Evolutionary conservation across 2,329 filamentous ascomycete genomes (phyloP).

Genomic region (Zasmidium cellare): DNA sequence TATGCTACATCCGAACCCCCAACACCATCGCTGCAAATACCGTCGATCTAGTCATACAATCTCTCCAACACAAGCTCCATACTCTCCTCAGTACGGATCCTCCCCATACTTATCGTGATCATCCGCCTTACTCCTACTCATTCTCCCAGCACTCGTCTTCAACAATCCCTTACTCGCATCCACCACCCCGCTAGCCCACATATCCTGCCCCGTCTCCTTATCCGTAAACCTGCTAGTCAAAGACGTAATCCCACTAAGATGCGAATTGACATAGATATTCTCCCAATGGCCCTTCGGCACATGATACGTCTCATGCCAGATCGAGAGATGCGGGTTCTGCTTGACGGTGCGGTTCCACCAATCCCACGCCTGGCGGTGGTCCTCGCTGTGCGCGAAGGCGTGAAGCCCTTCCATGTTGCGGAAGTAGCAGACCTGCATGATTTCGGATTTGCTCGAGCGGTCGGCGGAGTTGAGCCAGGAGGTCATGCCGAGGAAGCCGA

Average conservation of each 20-base stretch:
- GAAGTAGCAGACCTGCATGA: conserved; percentile 54
- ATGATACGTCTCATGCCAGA: conserved; percentile 58
- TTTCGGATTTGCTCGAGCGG: conserved; percentile 42
- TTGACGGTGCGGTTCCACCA: conserved; percentile 46
- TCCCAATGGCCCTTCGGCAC: conserved; percentile 50
- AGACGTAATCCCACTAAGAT: conserved; percentile 36
- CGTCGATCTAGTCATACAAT: no score
- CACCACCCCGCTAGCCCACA: conserved; percentile 34
- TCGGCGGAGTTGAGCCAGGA: conserved; percentile 42
- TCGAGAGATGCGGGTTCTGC: conserved; percentile 44
- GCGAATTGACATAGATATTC: conserved; percentile 50
- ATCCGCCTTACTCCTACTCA: conserved; percentile 29
- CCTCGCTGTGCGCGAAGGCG: conserved; percentile 51
- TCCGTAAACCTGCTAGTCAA: conserved; percentile 24
- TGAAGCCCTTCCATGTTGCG: conserved; percentile 50
- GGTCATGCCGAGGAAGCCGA: conserved; percentile 50
- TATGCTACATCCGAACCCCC: not conserved
- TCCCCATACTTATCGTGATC: conserved; percentile 24
- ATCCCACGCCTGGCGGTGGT: conserved; percentile 53
- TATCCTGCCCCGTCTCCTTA: conserved; percentile 23
- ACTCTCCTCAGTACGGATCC: not conserved
- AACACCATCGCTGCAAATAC: not conserved
- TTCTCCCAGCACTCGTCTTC: conserved; percentile 36
- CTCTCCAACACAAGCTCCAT: not conserved
- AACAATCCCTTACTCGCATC: conserved; percentile 36